Evolutionary conservation across 805 yeast species (phyloP), one percentile per base, ranked within the genome.

Genomic region (Candida vartiovaarae): DNA sequence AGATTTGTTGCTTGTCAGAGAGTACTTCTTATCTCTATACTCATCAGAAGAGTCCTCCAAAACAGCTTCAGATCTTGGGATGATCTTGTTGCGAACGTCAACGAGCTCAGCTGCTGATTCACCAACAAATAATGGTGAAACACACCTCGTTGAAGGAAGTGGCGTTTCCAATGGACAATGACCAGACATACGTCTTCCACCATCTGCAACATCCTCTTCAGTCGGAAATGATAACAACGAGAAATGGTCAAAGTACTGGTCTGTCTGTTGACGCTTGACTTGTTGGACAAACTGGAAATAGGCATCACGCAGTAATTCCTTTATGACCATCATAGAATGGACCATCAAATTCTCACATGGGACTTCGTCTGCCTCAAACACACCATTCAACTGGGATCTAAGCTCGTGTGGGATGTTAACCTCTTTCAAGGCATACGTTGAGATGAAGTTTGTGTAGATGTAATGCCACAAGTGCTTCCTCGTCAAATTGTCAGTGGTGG

Each of bases 391-490:
- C 15, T 47, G 47, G 15, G 40, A n/a, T 29, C 48, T 57, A 10
- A 53, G 37, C 6, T 55, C 59, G 34, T 53, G 54, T 9, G 60
- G 60, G n/a, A 57, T 53, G 43, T 57, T 56, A 7, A 57, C 54
- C 38, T 58, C 62, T 35, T 68, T 72, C 36, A 69, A 60, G 42
- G 71, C 69, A 36, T 58, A 61, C 40, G 61, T 66, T 10, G 67
- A 61, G 34, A 67, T 56, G 48, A 71, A 72, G 46, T 68, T 72
- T 52, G 66, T 67, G 51, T 68, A 53, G 20, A 57, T 48, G 41
- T 43, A 44, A 23, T 46, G 38, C 61, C 61, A 57, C 2, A 52
- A 34, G 27, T 43, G 52, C 5, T 36, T 45, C 30, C 34, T 40
- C 36, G 45, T 41, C 33, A 38, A 36, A 10, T 7, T 5, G 25